These are phyloP conservation scores for Exophiala aquamarina DNA, from an alignment of 2,329 filamentous ascomycete genomes.

Conservation along the genomic window DNA sequence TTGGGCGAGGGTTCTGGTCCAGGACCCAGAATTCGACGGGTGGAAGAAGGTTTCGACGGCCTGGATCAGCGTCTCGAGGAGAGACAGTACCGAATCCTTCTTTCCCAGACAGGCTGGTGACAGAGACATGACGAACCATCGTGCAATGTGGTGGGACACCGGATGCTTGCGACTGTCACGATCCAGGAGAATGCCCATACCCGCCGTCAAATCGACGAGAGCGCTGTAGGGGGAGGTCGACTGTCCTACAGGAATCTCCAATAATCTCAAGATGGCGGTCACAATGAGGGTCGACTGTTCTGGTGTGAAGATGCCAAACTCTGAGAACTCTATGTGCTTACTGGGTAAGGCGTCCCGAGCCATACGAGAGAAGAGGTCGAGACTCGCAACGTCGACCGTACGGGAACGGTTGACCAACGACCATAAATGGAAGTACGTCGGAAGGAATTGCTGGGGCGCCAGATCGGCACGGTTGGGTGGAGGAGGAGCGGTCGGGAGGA, in stretches of 20 bases:
- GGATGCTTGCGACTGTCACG: conserved; percentile 93
- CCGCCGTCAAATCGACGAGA: conserved; percentile 77
- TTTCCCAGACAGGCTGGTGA: conserved; percentile 78
- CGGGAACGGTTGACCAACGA: conserved; percentile 88
- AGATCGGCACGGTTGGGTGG: conserved; percentile 70
- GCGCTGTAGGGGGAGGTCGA: conserved; percentile 86
- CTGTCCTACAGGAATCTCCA: conserved; percentile 96
- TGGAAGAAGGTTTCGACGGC: conserved; percentile 99
- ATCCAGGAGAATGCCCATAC: conserved; percentile 82
- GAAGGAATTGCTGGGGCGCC: conserved; percentile 84
- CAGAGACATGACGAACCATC: conserved; percentile 90
- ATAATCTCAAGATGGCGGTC: conserved; percentile 81
- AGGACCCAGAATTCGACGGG: conserved; percentile 88
- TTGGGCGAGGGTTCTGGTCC: conserved; percentile 88
- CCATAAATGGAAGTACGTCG: conserved; percentile 96
- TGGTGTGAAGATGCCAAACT: conserved; percentile 86
- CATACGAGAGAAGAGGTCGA: conserved; percentile 86
- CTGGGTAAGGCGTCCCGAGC: conserved; percentile 79
- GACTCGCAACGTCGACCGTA: conserved; percentile 78
- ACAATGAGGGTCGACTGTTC: conserved; percentile 93
- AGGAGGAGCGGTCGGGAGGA: conserved; percentile 81
- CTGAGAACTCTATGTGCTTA: conserved; percentile 73
- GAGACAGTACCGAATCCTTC: conserved; percentile 77
- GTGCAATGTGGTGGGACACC: conserved; percentile 83
- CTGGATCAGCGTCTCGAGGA: conserved; percentile 87